Conservation (phyloP, 257 asterid species). For the Gentiana macrophylla region DNA sequence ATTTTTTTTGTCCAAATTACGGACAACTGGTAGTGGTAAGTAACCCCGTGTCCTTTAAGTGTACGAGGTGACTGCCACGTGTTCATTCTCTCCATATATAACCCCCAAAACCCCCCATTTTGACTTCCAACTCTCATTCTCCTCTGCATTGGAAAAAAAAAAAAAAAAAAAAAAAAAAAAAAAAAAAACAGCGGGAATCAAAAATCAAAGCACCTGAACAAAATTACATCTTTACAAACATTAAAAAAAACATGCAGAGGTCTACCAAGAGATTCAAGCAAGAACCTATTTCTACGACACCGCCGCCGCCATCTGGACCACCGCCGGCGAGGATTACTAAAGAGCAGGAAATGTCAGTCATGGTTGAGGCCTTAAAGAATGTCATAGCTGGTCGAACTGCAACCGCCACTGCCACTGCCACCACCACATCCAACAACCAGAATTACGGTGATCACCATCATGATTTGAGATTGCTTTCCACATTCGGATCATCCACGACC, state of each 20-base stretch:
- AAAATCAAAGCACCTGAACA: background rate
- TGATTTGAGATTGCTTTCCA: background rate
- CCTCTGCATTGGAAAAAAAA: background rate
- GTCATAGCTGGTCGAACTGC: conserved; percentile 36
- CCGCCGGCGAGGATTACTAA: conserved; percentile 21
- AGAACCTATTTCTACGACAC: background rate
- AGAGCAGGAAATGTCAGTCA: conserved; percentile 50
- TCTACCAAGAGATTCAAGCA: conserved; percentile 25
- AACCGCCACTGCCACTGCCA: background rate
- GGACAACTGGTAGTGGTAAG: too few species aligned
- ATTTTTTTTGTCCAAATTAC: too few species aligned
- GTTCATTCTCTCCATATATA: conserved; percentile 7
- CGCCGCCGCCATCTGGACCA: background rate
- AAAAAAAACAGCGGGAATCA: background rate
- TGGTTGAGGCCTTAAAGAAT: conserved; percentile 52
- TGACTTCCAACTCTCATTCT: conserved; percentile 15
- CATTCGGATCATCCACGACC: conserved; percentile 1
- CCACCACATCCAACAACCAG: too few species aligned
- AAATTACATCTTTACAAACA: background rate
- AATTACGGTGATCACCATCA: background rate
- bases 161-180: too few species aligned
- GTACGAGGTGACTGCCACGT: conserved; percentile 33
- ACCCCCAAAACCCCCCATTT: conserved; percentile 5
- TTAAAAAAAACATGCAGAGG: conserved; percentile 31
- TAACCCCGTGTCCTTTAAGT: conserved; percentile 34